Percentiles rank a stretch among this genome's conserved stretches.
These are phyloP conservation scores for Ciborinia camelliae DNA, from an alignment of 2,329 filamentous ascomycete genomes.

Conservation along the genomic window DNA sequence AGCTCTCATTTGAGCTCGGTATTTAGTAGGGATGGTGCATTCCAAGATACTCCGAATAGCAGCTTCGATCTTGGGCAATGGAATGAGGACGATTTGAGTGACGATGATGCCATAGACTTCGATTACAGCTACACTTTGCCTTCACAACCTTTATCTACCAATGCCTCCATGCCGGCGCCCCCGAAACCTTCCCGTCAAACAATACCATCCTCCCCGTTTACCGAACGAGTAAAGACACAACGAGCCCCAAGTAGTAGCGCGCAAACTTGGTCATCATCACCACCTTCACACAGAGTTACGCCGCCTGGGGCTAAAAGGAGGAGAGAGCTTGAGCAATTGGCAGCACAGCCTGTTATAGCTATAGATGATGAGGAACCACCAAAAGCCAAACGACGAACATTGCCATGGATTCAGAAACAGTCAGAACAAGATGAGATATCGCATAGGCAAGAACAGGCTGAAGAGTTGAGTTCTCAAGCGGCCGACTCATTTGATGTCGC, in stretches of 20 bases:
- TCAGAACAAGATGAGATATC: constrained; percentile 35
- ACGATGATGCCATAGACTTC: constrained; percentile 72
- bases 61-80: constrained; percentile 52
- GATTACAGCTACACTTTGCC: constrained; percentile 50
- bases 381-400: constrained; percentile 40
- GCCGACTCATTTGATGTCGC: constrained; percentile 22
- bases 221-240: constrained; percentile 14
- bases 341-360: constrained; percentile 8
- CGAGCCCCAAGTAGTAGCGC: constrained; percentile 31
- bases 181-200: constrained; percentile 47
- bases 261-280: constrained; percentile 44
- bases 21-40: constrained; percentile 46
- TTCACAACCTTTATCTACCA: constrained; percentile 23
- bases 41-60: constrained; percentile 43
- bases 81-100: constrained; percentile 80
- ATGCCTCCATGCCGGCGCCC: constrained; percentile 28
- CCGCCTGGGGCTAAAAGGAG: constrained; percentile 29
- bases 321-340: constrained; percentile 21
- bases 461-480: constrained; percentile 22
- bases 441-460: constrained; percentile 24
- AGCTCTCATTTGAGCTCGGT: constrained; percentile 44
- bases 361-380: constrained; percentile 20
- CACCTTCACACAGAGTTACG: constrained; percentile 43
- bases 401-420: constrained; percentile 35
- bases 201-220: constrained; percentile 23